Conservation (phyloP, 2,329 filamentous ascomycete genomes). For the Diatrype stigma region DNA sequence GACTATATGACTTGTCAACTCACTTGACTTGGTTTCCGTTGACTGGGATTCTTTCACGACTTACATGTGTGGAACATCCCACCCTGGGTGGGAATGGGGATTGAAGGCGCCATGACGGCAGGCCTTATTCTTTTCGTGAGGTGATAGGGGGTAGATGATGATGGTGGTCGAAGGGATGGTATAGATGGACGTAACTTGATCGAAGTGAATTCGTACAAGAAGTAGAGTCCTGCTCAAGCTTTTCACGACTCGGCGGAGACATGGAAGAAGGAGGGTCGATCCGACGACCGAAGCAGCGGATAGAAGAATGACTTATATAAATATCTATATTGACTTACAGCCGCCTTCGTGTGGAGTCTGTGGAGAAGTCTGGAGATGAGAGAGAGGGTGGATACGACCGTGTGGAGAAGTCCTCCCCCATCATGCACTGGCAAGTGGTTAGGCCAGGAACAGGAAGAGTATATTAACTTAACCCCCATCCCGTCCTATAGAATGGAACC, state of each 20-base stretch:
- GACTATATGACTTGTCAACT: slow-evolving; percentile 25
- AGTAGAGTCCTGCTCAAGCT: slow-evolving; percentile 7
- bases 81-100: slow-evolving; percentile 43
- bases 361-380: slow-evolving; percentile 30
- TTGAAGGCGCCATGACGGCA: slow-evolving; percentile 39
- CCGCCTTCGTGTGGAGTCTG: slow-evolving; percentile 27
- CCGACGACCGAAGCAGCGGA: slow-evolving; percentile 28
- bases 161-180: neutral
- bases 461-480: slow-evolving; percentile 18
- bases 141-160: neutral
- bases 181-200: too few species aligned
- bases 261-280: slow-evolving; percentile 21
- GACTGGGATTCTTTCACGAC: slow-evolving; percentile 3
- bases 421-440: slow-evolving; percentile 15
- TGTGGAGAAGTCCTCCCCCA: slow-evolving; percentile 23
- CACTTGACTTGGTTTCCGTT: neutral
- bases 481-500: slow-evolving; percentile 20
- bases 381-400: slow-evolving; percentile 21
- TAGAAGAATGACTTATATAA: slow-evolving; percentile 37
- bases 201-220: slow-evolving; percentile 3
- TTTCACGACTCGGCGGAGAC: slow-evolving; percentile 15
- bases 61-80: slow-evolving; percentile 49
- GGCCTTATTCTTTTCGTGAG: slow-evolving; percentile 10
- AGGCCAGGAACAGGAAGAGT: slow-evolving; percentile 24
- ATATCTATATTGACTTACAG: slow-evolving; percentile 32